Evolutionary conservation across 768 basidiomycete genomes (phyloP), one percentile per base, ranked within the genome.

Genomic region (Collybia mongolica): DNA sequence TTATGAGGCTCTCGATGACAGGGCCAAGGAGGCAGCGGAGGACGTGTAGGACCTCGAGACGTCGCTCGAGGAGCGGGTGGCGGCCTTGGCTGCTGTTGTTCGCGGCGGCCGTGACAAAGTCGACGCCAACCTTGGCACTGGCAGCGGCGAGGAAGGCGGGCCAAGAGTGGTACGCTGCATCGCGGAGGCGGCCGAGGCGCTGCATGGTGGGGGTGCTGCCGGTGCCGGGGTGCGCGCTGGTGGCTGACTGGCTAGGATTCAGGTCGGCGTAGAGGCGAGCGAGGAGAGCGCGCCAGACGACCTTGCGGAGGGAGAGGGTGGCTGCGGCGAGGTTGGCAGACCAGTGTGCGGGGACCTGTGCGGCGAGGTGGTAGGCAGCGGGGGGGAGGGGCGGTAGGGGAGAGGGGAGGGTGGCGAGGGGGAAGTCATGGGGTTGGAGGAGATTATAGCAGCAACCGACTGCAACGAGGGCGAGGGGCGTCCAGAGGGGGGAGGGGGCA

Each of bases 271-370:
- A 48, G 48, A 58, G 24, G 8, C 59, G 52, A 6, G 58, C 78
- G 1, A 90, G 66, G 24, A 89, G 68, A 0, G 87, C 88, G 9
- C 89, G 76, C 77, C 85, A 91, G 9, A 81, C 79, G 40, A 89
- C 79, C 61, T 90, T 90, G 17, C 81, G 76, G 39, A 84, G 65
- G 2, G 86, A 76, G 1, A 86, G 69, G n/a, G 67, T 61, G 23
- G 80, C 73, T 2, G 66, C 61, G 2, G 64, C 61, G 32, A 66
- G 61, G 7, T 67, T 65, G 32, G 67, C 68, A 11, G 75, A 60
- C 89, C 89, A 91, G 42, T 80, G 73, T 11, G 72, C 64, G 0
- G 88, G 89, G 1, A 83, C 73, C 56, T 91, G 89, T 0, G 88
- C 76, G 1, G 89, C 88, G 24, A 90, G 78, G 51, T 90, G 87